Evolutionary conservation across 441 rosid species (phyloP).

Genomic region (Gossypium trilobum): DNA sequence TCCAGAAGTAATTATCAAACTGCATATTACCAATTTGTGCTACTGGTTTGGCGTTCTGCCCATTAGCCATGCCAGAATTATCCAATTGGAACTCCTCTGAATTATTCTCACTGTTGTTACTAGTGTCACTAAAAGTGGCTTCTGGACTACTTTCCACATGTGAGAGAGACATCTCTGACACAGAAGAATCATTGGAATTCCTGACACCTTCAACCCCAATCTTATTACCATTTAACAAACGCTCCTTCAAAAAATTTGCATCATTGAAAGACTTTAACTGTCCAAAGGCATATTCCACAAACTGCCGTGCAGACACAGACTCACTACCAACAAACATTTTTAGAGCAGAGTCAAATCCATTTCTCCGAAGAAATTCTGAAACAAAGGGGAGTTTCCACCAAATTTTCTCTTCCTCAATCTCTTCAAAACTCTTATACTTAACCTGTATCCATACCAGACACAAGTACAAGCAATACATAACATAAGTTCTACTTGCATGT

Average conservation of each 20-base stretch:
- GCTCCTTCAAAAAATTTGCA: conserved; percentile 33
- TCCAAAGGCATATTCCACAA: conserved; percentile 86
- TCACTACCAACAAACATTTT: conserved; percentile 53
- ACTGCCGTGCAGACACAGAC: conserved; percentile 66
- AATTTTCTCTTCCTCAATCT: conserved; percentile 64
- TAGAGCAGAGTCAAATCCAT: conserved; percentile 60
- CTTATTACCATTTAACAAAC: conserved; percentile 21
- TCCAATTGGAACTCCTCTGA: conserved; percentile 17
- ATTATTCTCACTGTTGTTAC: conserved; percentile 17
- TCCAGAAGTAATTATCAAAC: conserved; percentile 57
- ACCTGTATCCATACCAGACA: conserved; percentile 41
- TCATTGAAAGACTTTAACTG: conserved; percentile 68
- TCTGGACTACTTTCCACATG: conserved; percentile 23
- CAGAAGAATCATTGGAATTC: conserved; percentile 19
- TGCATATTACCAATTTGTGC: conserved; percentile 24
- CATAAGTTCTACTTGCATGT: background rate
- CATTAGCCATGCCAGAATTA: conserved; percentile 21
- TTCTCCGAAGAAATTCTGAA: conserved; percentile 51
- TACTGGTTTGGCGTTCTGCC: conserved; percentile 20
- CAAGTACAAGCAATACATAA: background rate
- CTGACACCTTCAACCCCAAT: conserved; percentile 19
- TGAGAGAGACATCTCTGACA: conserved; percentile 29
- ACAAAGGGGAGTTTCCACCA: conserved; percentile 78
- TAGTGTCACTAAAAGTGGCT: conserved; percentile 23
- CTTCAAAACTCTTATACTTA: conserved; percentile 63